Percentiles rank a stretch among this genome's conserved stretches.
These are phyloP conservation scores for Colletotrichum cereale DNA, from an alignment of 2,329 filamentous ascomycete species.

Conservation along the genomic window DNA sequence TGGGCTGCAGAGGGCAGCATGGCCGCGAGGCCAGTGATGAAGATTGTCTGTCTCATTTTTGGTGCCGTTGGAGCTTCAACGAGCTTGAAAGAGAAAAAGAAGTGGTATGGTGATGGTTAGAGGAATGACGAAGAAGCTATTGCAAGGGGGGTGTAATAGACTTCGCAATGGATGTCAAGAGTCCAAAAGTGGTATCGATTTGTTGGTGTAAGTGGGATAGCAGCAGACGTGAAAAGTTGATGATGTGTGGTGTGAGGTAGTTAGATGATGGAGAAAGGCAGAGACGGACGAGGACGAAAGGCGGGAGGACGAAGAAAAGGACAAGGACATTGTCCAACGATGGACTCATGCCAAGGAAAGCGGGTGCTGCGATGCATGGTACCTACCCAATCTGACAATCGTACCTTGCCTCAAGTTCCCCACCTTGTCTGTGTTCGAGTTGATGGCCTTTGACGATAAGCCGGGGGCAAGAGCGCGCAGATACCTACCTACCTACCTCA, in stretches of 20 bases:
- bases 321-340: constrained; percentile 5
- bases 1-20: constrained; percentile 18
- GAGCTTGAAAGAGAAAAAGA: not conserved
- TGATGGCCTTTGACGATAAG: not conserved
- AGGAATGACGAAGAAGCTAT: not conserved
- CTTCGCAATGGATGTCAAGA: not conserved
- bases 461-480: constrained; percentile 10
- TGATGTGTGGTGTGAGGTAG: constrained; percentile 6
- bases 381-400: constrained; percentile 2
- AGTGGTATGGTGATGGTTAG: not conserved
- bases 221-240: not conserved
- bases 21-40: constrained; percentile 34
- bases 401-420: constrained; percentile 8
- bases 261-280: constrained; percentile 15
- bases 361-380: not conserved
- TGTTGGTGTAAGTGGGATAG: constrained; percentile 26
- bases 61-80: not conserved
- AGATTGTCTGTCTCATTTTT: constrained; percentile 32
- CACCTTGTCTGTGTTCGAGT: not conserved
- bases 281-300: constrained; percentile 1
- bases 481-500: not conserved
- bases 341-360: constrained; percentile 27
- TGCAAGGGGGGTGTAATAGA: not conserved
- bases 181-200: constrained; percentile 1
- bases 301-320: constrained; percentile 12